Conservation (phyloP, 495 filamentous ascomycete species). For the Cercophora samala region DNA sequence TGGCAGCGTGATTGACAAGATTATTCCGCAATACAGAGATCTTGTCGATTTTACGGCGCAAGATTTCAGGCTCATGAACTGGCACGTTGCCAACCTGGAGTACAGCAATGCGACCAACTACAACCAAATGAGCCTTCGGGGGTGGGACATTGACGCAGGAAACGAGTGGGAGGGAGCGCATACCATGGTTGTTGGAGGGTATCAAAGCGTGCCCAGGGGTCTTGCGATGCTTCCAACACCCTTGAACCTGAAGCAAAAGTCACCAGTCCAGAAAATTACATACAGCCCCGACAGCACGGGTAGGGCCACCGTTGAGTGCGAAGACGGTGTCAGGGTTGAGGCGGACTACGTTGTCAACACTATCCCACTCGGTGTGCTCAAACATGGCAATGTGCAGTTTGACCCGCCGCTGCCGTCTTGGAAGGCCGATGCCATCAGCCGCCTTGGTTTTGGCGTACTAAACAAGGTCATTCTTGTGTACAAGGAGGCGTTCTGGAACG, state of each 20-base stretch:
- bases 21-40: conserved; percentile 78
- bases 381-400: conserved; percentile 70
- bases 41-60: conserved; percentile 79
- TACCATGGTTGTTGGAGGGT: conserved; percentile 87
- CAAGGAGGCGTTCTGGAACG: conserved; percentile 87
- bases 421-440: conserved; percentile 76
- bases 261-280: conserved; percentile 63
- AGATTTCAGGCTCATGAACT: conserved; percentile 89
- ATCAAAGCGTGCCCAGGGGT: conserved; percentile 82
- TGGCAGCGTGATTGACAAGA: conserved; percentile 84
- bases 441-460: conserved; percentile 89
- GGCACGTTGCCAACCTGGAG: conserved; percentile 97
- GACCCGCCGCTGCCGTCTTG: conserved; percentile 79
- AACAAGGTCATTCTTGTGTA: conserved; percentile 97
- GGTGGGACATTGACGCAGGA: conserved; percentile 95
- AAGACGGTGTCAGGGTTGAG: conserved; percentile 69
- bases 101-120: conserved; percentile 93
- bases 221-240: conserved; percentile 70
- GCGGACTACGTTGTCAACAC: conserved; percentile 88
- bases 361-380: conserved; percentile 84
- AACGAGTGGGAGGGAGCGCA: conserved; percentile 97
- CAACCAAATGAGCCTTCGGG: conserved; percentile 77
- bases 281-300: conserved; percentile 52
- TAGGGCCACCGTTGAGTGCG: conserved; percentile 64
- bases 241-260: conserved; percentile 74